Base-by-base conservation (phyloP, 2,329 filamentous ascomycete genomes). In the Pseudopyrenochaeta lycopersici region DNA sequence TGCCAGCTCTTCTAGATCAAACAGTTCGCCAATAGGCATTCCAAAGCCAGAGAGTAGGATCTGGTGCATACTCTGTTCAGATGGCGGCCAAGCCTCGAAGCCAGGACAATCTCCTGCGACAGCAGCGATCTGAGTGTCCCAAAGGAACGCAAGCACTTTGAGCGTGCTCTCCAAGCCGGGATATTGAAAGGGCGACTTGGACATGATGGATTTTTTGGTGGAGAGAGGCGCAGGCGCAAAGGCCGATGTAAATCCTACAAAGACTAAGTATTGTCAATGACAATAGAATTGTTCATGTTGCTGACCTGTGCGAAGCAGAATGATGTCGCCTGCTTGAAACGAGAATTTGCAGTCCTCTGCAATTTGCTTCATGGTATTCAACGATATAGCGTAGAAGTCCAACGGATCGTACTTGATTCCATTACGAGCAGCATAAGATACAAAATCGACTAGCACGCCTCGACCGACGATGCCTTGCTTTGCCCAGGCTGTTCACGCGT, bases 1-100 rank as follows among this genome's bases (percentile, higher is more conserved):
- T 1, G 68, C 67, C 41, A 81, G 55, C 1, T 58, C 68, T 49
- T 81, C 76, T 12, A 81, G 56, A 63, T 78, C 76, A 75, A 78
- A 81, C 31, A 81, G 62, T 53, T 81, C 80, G 1, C 79, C 79
- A 45, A 82, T 78, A 2, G 74, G 73, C 70, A 78, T 74, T 0
- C 79, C 79, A 23, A 78, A 78, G 35, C 79, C 52, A 23, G 69
- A 63, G 14, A 81, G 61, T 74, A 66, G 40, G 6, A 46, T 52
- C 33, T 57, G 61, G 71, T 81, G 79, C 35, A 79, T 49, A 2
- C 46, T 60, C 49, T 52, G 44, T 40, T 58, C 53, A 7, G 50
- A 43, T 7, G 51, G 67, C 36, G 66, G 66, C 67, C 67, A 58
- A 2, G 67, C 63, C 56, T 76, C 74, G 29, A 76, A 73, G 7